These are phyloP conservation scores for Lentinula edodes DNA, from an alignment of 768 basidiomycete species.

Conservation along the genomic window DNA sequence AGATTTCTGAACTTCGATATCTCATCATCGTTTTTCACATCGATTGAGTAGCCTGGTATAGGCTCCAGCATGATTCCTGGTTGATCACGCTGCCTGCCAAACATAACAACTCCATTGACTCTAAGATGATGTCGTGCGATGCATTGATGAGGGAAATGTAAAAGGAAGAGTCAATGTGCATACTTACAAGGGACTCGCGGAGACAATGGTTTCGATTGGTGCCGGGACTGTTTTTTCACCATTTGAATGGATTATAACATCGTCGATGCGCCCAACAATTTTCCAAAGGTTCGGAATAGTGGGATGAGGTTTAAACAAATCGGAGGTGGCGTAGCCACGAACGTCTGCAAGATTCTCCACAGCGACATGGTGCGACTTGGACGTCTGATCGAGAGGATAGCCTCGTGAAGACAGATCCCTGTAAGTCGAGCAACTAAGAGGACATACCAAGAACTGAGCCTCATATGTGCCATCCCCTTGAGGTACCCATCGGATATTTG, in stretches of 20 bases:
- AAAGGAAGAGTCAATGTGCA: neutral
- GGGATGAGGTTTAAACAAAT: constrained; percentile 39
- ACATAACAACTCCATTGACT: constrained; percentile 28
- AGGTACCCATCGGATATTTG: constrained; percentile 5
- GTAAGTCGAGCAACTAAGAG: too few relatives aligned
- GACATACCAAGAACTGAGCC: constrained; percentile 4
- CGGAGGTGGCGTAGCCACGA: constrained; percentile 37
- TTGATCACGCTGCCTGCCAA: constrained; percentile 30
- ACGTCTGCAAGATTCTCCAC: constrained; percentile 14
- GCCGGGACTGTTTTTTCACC: constrained; percentile 28
- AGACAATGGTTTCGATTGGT: constrained; percentile 19
- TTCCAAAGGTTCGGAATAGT: constrained; percentile 35
- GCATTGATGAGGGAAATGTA: constrained; percentile 6
- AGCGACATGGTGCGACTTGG: constrained; percentile 18
- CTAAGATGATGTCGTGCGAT: neutral
- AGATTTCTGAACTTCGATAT: constrained; percentile 20
- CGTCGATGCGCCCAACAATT: constrained; percentile 28
- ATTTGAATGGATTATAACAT: constrained; percentile 22
- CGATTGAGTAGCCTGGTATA: constrained; percentile 19
- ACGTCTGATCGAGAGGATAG: constrained; percentile 12
- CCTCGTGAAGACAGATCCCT: neutral
- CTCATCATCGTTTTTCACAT: constrained; percentile 15
- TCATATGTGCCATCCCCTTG: constrained; percentile 8
- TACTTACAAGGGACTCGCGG: constrained; percentile 18
- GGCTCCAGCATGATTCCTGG: constrained; percentile 27